Evolutionary conservation across 202 grass and related monocot genomes (phyloP), one percentile per base, ranked within the genome.

Genomic region (Zizania palustris): DNA sequence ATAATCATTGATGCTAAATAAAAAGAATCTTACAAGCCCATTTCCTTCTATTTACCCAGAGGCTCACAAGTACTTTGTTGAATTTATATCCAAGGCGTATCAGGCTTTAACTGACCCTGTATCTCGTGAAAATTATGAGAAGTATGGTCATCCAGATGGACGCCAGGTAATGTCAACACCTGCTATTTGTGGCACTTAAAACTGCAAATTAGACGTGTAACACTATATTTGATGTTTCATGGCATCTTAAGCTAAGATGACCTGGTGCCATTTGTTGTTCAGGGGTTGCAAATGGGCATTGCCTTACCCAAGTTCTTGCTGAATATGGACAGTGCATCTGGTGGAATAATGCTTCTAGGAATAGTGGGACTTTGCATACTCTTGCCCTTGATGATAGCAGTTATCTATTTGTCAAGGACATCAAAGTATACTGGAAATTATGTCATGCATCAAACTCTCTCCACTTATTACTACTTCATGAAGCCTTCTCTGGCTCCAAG

Each of bases 401-500:
- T 99, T 92, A 96, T 99, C 81, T 99, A 99, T 84, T 84, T 99
- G 75, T 99, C 96, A 85, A 95, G 96, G 60, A 96, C 96, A 10
- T 95, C 96, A 79, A 99, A 99, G 39, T 99, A 99, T 83, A 96
- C 96, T 12, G 96, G 92, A 65, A 99, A 99, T 76, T 95, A 98
- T 88, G 96, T 98, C 45, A 98, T 98, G 91, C 91, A 98, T 78
- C 91, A 98, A 69, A 98, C 96, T 46, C 78, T 99, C 48, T 96
- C 92, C 64, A 92, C 91, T 57, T 99, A 99, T 83, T 99, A 90
- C 72, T 92, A 99, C 82, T 95, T 86, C 72, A 99, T 99, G 87
- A 99, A 99, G 77, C 96, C 96, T 85, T 99, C 96, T 73, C 83
- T 99, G 72, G 96, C 96, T 83, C 96, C 96, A 85, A 99, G 92